Conservation (phyloP, 257 asterid genomes). For the Fraxinus americana region DNA sequence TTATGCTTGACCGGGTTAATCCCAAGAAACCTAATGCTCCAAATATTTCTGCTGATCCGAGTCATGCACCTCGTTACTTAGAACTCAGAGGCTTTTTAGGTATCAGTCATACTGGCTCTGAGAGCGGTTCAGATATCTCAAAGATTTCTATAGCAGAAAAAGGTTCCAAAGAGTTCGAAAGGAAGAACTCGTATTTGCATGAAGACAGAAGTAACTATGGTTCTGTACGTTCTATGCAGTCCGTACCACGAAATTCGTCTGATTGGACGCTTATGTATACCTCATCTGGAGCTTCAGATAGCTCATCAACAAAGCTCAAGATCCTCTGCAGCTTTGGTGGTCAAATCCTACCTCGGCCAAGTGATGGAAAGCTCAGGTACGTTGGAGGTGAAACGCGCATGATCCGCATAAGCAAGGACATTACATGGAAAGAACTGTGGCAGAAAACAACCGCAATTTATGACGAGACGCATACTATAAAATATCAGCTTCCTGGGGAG, state of each 20-base stretch:
- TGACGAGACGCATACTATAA: constrained; percentile 55
- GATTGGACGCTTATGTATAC: constrained; percentile 38
- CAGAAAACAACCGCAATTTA: constrained; percentile 56
- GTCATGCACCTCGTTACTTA: constrained; percentile 52
- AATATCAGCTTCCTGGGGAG: constrained; percentile 95
- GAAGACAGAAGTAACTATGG: constrained; percentile 46
- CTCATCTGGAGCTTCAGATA: constrained; percentile 63
- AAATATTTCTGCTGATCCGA: constrained; percentile 58
- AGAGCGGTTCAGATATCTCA: constrained; percentile 62
- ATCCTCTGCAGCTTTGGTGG: constrained; percentile 93
- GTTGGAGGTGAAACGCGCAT: constrained; percentile 98
- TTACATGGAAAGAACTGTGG: constrained; percentile 72
- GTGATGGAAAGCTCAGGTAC: constrained; percentile 90
- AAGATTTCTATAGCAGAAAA: constrained; percentile 48
- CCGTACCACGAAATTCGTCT: constrained; percentile 44
- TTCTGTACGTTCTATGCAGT: constrained; percentile 38
- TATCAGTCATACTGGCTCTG: constrained; percentile 57
- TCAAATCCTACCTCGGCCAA: constrained; percentile 81
- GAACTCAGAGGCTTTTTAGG: constrained; percentile 67
- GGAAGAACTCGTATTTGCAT: constrained; percentile 39
- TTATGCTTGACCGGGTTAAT: constrained; percentile 81
- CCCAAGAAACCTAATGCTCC: constrained; percentile 55
- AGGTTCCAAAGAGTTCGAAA: constrained; percentile 43
- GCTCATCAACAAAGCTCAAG: constrained; percentile 59
- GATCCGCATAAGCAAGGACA: constrained; percentile 66